phyloP scores from a whole-genome alignment of 2,329 filamentous ascomycete species.

The Aspergillus eucalypticola region DNA sequence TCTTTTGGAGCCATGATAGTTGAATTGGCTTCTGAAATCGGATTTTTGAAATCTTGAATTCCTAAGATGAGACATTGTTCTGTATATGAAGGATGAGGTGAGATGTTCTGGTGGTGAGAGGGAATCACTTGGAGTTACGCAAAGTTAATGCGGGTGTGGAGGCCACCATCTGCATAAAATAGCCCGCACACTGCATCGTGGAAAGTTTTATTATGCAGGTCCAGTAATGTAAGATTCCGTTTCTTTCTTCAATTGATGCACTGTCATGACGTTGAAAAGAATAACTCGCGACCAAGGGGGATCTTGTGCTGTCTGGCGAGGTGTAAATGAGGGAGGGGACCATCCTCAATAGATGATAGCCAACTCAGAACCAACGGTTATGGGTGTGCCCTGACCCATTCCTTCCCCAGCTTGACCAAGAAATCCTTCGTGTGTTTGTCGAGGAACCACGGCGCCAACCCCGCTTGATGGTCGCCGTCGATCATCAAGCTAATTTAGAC shows the following conservation, averaged over 20 bases:
- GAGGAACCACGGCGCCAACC: slow-evolving; percentile 16
- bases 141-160: neutral
- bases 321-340: neutral
- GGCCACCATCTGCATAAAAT: neutral
- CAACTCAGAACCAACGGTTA: neutral
- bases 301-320: too few species aligned
- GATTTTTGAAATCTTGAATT: neutral
- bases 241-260: too few species aligned
- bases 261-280: neutral
- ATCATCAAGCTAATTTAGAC: slow-evolving; percentile 14
- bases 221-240: neutral
- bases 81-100: neutral
- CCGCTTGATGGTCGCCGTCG: slow-evolving; percentile 14
- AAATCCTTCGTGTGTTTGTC: slow-evolving; percentile 11
- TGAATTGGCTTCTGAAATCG: neutral
- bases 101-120: neutral
- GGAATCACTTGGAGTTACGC: neutral
- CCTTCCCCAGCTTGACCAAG: slow-evolving; percentile 14
- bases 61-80: neutral
- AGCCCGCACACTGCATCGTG: neutral
- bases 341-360: neutral
- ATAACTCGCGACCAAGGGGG: neutral
- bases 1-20: neutral
- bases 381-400: neutral
- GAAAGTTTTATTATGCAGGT: neutral